These are phyloP conservation scores for Tetradesmus obliquus DNA, from an alignment of 139 green algal genomes.

Conservation along the genomic window DNA sequence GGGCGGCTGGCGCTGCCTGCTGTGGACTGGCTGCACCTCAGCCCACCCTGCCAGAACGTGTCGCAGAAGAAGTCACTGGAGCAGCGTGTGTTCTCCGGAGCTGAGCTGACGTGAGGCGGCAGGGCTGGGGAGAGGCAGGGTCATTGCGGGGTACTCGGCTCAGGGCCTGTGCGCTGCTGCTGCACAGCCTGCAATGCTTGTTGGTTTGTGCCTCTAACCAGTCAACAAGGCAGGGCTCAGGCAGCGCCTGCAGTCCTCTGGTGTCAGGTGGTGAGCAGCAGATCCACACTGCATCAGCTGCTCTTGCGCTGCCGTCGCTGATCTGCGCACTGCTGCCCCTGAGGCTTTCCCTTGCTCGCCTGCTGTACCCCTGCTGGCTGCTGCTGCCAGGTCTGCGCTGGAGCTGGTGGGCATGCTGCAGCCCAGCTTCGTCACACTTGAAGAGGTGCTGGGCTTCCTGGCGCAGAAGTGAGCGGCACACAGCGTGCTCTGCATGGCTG, in stretches of 20 bases:
- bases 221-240: no score
- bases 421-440: conserved; percentile 29
- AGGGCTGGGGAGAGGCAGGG: not conserved
- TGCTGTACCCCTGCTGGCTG: not conserved
- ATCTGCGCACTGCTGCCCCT: not conserved
- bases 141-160: no score
- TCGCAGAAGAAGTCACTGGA: not conserved
- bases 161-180: no score
- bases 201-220: not conserved
- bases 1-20: not conserved
- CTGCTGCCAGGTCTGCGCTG: conserved; percentile 10
- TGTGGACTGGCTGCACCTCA: not conserved
- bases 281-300: no score
- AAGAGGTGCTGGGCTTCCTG: conserved; percentile 19
- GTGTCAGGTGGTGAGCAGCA: no score
- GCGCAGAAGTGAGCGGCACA: not conserved
- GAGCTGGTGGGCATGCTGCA: not conserved
- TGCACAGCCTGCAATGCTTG: not conserved
- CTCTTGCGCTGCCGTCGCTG: no score
- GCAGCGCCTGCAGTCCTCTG: no score
- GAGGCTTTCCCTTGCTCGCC: not conserved
- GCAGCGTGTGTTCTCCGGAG: not conserved
- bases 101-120: not conserved
- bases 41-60: conserved; percentile 39
- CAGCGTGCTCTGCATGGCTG: not conserved